Evolutionary conservation across 192 early-diverging fungal genomes (phyloP).

Genomic region (Entrophospora sp.): DNA sequence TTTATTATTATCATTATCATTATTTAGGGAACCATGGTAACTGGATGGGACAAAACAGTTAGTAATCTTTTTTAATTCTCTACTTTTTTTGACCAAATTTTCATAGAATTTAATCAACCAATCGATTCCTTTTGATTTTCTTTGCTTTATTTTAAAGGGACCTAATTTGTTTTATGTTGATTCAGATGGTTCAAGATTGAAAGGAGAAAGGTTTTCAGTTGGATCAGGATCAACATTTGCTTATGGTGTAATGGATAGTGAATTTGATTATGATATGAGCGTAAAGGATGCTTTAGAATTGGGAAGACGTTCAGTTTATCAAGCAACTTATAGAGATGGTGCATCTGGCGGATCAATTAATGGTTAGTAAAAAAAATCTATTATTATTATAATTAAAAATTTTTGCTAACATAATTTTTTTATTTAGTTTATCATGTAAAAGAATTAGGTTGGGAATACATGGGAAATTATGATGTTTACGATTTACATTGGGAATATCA

Average conservation of each 20-base stretch:
- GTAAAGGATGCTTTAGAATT: constrained; percentile 84
- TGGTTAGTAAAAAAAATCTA: constrained; percentile 28
- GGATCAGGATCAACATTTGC: constrained; percentile 99
- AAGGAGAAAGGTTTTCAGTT: constrained; percentile 87
- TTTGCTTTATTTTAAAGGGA: constrained; percentile 42
- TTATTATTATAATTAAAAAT: not conserved
- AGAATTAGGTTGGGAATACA: constrained; percentile 80
- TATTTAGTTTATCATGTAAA: constrained; percentile 84
- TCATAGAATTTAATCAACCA: not conserved
- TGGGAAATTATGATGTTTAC: constrained; percentile 74
- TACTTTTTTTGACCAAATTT: not conserved
- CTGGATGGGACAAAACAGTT: constrained; percentile 94
- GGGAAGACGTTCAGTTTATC: constrained; percentile 85
- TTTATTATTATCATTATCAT: too few species aligned
- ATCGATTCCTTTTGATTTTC: too few species aligned
- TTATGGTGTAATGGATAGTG: constrained; percentile 93
- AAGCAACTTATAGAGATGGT: constrained; percentile 92
- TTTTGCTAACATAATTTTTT: constrained; percentile 19
- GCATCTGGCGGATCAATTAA: constrained; percentile 83
- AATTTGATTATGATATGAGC: constrained; percentile 73
- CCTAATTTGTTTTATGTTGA: constrained; percentile 96
- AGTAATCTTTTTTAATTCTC: constrained; percentile 6
- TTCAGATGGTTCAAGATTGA: constrained; percentile 83
- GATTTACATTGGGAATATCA: constrained; percentile 72
- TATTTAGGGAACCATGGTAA: constrained; percentile 88